A percentile compares a stretch with the other conserved stretches of the same genome.
These are phyloP conservation scores for Pichia sp. DNA, from an alignment of 1,139 yeast genomes.

Conservation along the genomic window DNA sequence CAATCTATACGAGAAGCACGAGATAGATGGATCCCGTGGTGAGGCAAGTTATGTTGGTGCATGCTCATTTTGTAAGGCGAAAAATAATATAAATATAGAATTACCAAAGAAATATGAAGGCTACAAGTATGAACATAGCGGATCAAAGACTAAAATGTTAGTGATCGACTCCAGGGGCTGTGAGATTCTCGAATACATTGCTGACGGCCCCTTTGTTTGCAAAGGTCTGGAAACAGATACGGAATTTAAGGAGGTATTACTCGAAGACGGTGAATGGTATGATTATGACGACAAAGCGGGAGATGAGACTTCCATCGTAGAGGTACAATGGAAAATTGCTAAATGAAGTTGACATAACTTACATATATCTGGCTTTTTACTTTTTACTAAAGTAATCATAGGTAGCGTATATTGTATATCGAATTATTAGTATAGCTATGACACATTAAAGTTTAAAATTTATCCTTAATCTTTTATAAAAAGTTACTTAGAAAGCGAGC, in stretches of 20 bases:
- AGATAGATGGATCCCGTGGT: conserved; percentile 68
- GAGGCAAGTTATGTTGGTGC: conserved; percentile 78
- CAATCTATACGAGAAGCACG: conserved; percentile 53
- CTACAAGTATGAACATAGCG: conserved; percentile 30
- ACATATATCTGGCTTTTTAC: too few species aligned
- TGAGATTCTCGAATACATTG: conserved; percentile 61
- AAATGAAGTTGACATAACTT: too few species aligned
- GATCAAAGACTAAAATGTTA: conserved; percentile 39
- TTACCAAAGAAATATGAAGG: conserved; percentile 19
- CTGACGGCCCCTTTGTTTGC: conserved; percentile 61
- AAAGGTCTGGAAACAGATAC: conserved; percentile 46
- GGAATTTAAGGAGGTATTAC: conserved; percentile 37
- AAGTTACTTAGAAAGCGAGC: conserved; percentile 77
- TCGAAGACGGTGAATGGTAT: conserved; percentile 84
- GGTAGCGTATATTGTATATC: too few species aligned
- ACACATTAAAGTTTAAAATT: conserved; percentile 13
- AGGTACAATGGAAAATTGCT: conserved; percentile 58
- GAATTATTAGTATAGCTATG: conserved; percentile 8
- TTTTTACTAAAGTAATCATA: too few species aligned
- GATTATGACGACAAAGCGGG: conserved; percentile 88
- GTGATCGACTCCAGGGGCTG: conserved; percentile 84
- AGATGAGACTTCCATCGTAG: conserved; percentile 75
- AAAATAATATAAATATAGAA: conserved; percentile 17
- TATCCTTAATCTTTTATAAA: conserved; percentile 12
- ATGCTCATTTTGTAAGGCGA: conserved; percentile 50